phyloP scores from a whole-genome alignment of 2,329 filamentous ascomycete genomes.

The Pseudopyricularia cyperi region DNA sequence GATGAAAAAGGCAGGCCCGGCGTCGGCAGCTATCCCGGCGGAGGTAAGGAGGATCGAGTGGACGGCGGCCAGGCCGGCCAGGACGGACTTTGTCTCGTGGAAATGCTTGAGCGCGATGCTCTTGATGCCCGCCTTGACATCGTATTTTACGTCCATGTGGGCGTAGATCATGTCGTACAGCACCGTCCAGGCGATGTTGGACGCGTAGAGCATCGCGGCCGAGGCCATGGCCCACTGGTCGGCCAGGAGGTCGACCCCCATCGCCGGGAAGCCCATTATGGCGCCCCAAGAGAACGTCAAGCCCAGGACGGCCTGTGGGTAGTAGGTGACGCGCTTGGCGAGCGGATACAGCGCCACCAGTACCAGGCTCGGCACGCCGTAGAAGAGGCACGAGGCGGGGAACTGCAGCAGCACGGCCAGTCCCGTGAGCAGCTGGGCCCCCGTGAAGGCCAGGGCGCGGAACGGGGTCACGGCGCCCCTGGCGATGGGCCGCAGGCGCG shows the following conservation, averaged over 20 bases:
- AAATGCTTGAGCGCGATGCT: conserved; percentile 74
- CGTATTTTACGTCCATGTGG: conserved; percentile 82
- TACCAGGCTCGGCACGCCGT: conserved; percentile 61
- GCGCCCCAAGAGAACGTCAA: conserved; percentile 84
- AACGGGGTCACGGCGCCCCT: conserved; percentile 62
- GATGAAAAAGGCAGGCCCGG: conserved; percentile 54
- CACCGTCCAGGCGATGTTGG: conserved; percentile 76
- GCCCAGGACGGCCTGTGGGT: conserved; percentile 73
- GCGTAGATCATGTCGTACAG: conserved; percentile 91
- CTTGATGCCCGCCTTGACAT: conserved; percentile 77
- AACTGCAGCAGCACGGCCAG: conserved; percentile 66
- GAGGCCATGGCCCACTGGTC: conserved; percentile 49
- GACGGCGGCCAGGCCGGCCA: conserved; percentile 54
- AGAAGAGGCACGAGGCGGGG: conserved; percentile 59
- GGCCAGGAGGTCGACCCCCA: conserved; percentile 62
- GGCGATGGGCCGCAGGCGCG: conserved; percentile 67
- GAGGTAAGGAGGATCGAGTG: conserved; percentile 59
- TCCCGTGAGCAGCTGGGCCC: conserved; percentile 59
- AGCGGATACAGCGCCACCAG: conserved; percentile 68
- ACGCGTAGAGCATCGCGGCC: conserved; percentile 58
- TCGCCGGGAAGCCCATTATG: conserved; percentile 74
- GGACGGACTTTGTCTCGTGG: conserved; percentile 60
- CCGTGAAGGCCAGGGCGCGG: conserved; percentile 61
- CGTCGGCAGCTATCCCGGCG: conserved; percentile 55
- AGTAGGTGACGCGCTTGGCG: conserved; percentile 76